A percentile compares a stretch with the other conserved stretches of the same genome.
Conservation (phyloP, 169 alveolate genomes). For the Plasmodium fragile region DNA sequence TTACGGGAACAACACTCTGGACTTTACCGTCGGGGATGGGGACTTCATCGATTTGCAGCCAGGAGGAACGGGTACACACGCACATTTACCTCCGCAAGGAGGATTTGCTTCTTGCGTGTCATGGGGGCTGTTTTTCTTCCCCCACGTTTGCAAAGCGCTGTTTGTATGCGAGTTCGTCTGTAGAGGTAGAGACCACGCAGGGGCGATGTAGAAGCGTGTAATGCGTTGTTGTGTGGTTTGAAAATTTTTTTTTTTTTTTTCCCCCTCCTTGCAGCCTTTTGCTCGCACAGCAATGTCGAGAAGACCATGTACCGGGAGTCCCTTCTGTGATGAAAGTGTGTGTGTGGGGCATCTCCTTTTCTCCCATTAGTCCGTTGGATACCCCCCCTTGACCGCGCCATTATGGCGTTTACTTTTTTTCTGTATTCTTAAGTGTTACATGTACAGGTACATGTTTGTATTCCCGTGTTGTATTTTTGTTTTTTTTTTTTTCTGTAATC, state of each 20-base stretch:
- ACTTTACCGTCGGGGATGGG: conserved; percentile 24
- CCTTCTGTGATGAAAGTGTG: conserved; percentile 10
- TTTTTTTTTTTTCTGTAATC: conserved; percentile 2
- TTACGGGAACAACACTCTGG: conserved; percentile 35
- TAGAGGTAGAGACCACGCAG: background rate
- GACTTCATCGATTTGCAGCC: conserved; percentile 61
- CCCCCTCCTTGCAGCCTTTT: conserved; percentile 40
- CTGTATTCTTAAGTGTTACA: background rate
- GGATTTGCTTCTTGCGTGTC: background rate
- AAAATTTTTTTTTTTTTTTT: background rate
- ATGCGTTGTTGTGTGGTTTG: background rate
- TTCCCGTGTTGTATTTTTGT: background rate
- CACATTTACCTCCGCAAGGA: background rate
- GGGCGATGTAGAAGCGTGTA: background rate
- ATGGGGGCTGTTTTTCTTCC: background rate
- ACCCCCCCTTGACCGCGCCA: background rate
- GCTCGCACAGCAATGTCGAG: conserved; percentile 56
- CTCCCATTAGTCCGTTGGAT: background rate
- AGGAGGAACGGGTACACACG: conserved; percentile 58
- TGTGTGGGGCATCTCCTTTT: background rate
- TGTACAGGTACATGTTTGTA: background rate
- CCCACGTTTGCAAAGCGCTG: background rate
- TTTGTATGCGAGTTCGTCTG: background rate
- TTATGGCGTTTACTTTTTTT: background rate
- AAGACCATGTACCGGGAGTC: conserved; percentile 49